Base-by-base conservation (phyloP, 108 stramenopile species). In the Cyclotella sp. region DNA sequence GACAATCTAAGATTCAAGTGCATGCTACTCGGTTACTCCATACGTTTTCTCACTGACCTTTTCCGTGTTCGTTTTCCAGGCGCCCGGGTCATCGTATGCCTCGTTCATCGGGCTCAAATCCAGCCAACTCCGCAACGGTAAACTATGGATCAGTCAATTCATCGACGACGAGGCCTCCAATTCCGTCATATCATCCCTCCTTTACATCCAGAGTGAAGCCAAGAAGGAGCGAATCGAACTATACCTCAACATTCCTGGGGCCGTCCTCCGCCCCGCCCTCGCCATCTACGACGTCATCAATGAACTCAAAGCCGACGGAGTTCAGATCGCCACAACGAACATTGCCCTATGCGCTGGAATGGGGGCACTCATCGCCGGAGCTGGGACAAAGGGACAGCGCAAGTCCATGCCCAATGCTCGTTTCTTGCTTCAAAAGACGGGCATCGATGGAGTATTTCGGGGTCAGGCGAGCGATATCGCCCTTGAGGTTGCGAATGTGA, bases 141-240 rank as follows among this genome's bases (percentile, higher is more conserved):
- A 93, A 89, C 60, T 98, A 54, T 87, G 97, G 86, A 93, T 97
- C 43, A 75, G 78, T 24, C 84, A 87, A 45, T 97, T 88, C 79
- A 96, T 98, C 70, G 96, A 97, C 75, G 94, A 96, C 26, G 85
- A 96, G 61, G 85, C 86, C 24, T 93, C 96, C 65, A 98, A 98
- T 71, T 84, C 88, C 75, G 88, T 97, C 70, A 97, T 96, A 63
- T 86, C 92, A 43, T 90, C 87, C 41, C 78, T 97, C 22, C 83
- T 95, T 22, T 95, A 83, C 62, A 84, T 97, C 61, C 83, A 91
- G 27, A 81, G 89, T 45, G 86, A 96, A 64, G 73, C 77, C 77
- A 68, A 84, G 41, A 79, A 61, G 18, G 81, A 85, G 58, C 77
- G 82, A 21, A 96, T 98, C 53, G 77, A 84, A 63, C 76, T 98